Conservation (phyloP, 257 asterid species). For the Solanum bulbocastanum region DNA sequence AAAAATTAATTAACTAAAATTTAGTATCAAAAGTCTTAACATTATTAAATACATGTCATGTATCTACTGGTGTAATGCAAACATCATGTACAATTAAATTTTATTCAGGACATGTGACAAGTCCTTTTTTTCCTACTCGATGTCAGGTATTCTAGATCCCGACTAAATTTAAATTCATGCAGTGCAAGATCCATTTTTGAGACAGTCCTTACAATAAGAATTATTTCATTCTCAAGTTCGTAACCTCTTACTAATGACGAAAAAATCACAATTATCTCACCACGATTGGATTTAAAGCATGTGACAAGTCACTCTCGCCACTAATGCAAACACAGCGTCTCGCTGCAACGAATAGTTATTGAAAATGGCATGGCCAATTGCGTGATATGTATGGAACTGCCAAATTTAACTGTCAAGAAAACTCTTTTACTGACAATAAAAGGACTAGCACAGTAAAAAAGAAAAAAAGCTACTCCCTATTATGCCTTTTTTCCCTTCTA, state of each 20-base stretch:
- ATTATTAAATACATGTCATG: neutral
- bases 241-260: neutral
- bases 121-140: neutral
- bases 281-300: neutral
- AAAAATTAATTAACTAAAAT: neutral
- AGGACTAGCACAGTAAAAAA: neutral
- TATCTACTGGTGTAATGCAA: neutral
- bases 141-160: neutral
- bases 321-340: conserved; percentile 25
- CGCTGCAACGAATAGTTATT: conserved; percentile 1
- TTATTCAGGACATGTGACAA: neutral
- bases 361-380: neutral
- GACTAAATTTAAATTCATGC: rapidly evolving
- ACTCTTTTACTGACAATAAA: neutral
- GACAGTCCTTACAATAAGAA: neutral
- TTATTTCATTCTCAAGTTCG: neutral
- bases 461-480: neutral
- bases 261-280: neutral
- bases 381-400: neutral
- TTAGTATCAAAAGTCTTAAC: neutral
- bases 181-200: neutral
- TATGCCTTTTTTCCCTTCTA: neutral
- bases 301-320: conserved; percentile 35
- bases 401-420: neutral
- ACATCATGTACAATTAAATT: neutral